Base-by-base conservation (phyloP, 176 grass and related monocot genomes). In the Miscanthus lutarioriparius region DNA sequence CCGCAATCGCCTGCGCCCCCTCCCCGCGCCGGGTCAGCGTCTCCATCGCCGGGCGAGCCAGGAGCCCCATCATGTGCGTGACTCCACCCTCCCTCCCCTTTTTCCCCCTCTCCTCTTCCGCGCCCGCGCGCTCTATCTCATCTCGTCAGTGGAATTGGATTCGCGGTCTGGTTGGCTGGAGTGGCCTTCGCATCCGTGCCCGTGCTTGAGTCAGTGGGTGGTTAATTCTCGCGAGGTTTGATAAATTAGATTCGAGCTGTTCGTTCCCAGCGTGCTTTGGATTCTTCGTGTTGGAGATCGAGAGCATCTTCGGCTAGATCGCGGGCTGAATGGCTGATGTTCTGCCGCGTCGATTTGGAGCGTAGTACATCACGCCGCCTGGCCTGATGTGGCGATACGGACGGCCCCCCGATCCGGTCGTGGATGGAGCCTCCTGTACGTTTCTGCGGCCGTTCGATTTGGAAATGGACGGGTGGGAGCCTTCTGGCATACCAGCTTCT, bases 31-130 rank as follows among this genome's bases (percentile, higher is more conserved):
- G 80, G 7, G 35, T 87, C 85, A 20, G 40, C 76, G 80, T 87
- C 89, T 87, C 85, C 89, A 0, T 91, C 85, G 48, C 84, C 84
- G 84, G 59, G 74, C 88, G 84, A 62, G 48, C 89, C 89, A 91
- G 85, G 80, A 84, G 76, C 85, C 85, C 85, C 70, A 8, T 91
- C 85, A 71, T 87, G 85, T 91, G 23, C 74, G 89, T 70, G 8
- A 19, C 10, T 6, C 22, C 49, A 10, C 20, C 16, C 56, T 11
- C 0, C 22, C 3, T 33, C 7, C 23, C 23, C 15, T 2, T 10
- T 0, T n/a, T 1, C 6, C 20, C 15, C 1, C 11, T 20, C 26
- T 64, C 26, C 37, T 6, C 5, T 25, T 61, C 1, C 3, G 9
- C 58, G 58, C n/a, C 10, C 3, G n/a, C 3, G n/a, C 3, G 8